Evolutionary conservation across 495 filamentous ascomycete species (phyloP), one percentile per base, ranked within the genome.

Genomic region (Saxophila tyrrhenica): DNA sequence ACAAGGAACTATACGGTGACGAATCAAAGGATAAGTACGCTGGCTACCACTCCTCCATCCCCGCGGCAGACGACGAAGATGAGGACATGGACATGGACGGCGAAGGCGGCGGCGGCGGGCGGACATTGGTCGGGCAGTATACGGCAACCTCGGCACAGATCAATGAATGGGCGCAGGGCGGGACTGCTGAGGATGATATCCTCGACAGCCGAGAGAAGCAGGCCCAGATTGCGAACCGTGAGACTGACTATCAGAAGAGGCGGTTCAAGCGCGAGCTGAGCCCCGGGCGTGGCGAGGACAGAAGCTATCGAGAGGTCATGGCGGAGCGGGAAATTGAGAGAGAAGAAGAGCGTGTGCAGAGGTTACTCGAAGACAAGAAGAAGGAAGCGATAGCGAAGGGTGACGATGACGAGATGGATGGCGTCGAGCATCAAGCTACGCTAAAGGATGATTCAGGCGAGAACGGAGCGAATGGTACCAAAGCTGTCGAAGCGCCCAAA

Each of bases 201-300:
- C 73, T 99, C 57, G 74, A 88, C 35, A 85, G 84, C 25, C 83
- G 87, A 65, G 92, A 96, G 71, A 85, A 92, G 72, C 81, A 85
- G 67, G 87, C 84, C 21, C 82, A 89, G 63, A 95, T 99, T 67
- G 78, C 84, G 19, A 87, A 90, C 61, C 82, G 94, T 56, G 89
- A 97, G 74, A 94, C 90, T 52, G 91, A 96, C 65, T 99, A 99
- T 65, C 94, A 99, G 70, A 95, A 95, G 72, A 87, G 90, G 52
- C 81, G 88, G 48, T 89, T 91, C 64, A 79, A 92, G 63, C 87
- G 92, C 45, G 65, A 70, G 39, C 73, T 96, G 55, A 90, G 87
- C 16, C 91, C 91, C 9, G 91, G 78, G 75, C 17, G 72, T 82
- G 38, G 76, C 55, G 81, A 82, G 52, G 84, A 81, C n/a, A 77